phyloP scores from a whole-genome alignment of 805 yeast genomes.

The Wickerhamomyces silvicola region DNA sequence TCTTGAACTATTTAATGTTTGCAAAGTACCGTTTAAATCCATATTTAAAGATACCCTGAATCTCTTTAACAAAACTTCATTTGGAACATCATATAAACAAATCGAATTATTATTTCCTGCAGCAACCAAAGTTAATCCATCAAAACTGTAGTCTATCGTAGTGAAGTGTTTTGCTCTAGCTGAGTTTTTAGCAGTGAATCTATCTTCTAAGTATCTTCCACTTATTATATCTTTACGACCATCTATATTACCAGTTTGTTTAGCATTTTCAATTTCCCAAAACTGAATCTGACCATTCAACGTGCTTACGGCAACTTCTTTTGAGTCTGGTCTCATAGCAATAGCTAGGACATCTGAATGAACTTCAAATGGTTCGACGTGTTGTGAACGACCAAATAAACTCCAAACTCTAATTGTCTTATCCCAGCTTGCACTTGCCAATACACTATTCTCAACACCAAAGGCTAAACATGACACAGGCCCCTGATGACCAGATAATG shows the following conservation, averaged over 20 bases:
- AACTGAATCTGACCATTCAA: constrained; percentile 81
- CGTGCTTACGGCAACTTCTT: constrained; percentile 80
- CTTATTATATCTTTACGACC: constrained; percentile 80
- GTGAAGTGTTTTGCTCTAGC: constrained; percentile 81
- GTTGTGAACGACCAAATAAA: constrained; percentile 78
- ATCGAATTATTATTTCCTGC: constrained; percentile 91
- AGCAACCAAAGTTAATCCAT: constrained; percentile 81
- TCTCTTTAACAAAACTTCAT: constrained; percentile 77
- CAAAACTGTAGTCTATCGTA: constrained; percentile 77
- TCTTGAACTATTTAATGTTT: constrained; percentile 68
- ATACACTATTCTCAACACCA: constrained; percentile 65
- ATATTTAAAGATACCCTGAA: constrained; percentile 84
- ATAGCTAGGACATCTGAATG: constrained; percentile 78
- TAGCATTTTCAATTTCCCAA: constrained; percentile 78
- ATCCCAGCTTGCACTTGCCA: constrained; percentile 96
- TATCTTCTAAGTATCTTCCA: constrained; percentile 78
- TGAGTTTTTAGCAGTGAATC: constrained; percentile 75
- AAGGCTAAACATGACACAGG: constrained; percentile 87
- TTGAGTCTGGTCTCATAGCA: constrained; percentile 89
- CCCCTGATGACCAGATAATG: constrained; percentile 89
- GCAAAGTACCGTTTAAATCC: constrained; percentile 84
- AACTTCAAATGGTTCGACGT: constrained; percentile 85
- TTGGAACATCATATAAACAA: constrained; percentile 84
- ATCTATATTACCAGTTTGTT: constrained; percentile 77
- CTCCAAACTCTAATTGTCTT: constrained; percentile 91